Evolutionary conservation across 805 yeast species (phyloP), one percentile per base, ranked within the genome.

Genomic region (Teunomyces barrocoloradensis): DNA sequence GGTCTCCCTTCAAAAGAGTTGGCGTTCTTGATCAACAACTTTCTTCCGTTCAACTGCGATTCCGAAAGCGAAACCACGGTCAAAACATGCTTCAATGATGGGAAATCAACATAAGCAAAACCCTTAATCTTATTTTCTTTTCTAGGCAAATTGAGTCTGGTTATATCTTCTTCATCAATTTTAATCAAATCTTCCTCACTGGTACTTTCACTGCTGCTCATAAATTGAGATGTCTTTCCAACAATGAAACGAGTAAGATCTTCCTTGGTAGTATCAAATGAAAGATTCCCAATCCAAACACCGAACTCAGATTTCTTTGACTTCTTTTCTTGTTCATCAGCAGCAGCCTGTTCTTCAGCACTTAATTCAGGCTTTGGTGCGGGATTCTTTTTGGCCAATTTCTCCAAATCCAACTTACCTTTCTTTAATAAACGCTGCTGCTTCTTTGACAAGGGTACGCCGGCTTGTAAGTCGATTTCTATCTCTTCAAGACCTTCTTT

Each of bases 261-360:
- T 30, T 86, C 92, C 56, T 78, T 82, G 0, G 84, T 75, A 4
- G 97, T 89, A 44, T 88, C 94, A 59, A 85, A 94, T 0, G 96
- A 77, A 53, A 94, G 68, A 63, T 94, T 94, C 37, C 99, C 99
- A 41, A 94, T 80, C 99, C 99, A 94, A 30, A 90, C 94, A 39
- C 95, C 95, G 57, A 69, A 79, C 46, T 77, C 80, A 4, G 84
- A 77, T 59, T 74, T 74, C 44, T 71, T 71, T 2, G 64, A 48
- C 43, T 55, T 52, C 15, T 58, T 53, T 37, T 63, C 68, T 20
- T 62, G 64, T n/a, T 58, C 61, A 15, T 58, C 69, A 21, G 58
- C 61, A 27, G 54, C 52, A 25, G 60, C 68, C 39, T 63, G 61
- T 29, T 62, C 66, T 45, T 66, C 67, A 23, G 59, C 58, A 2